Evolutionary conservation across 495 filamentous ascomycete genomes (phyloP).

Genomic region (Hypoxylon intermedium): DNA sequence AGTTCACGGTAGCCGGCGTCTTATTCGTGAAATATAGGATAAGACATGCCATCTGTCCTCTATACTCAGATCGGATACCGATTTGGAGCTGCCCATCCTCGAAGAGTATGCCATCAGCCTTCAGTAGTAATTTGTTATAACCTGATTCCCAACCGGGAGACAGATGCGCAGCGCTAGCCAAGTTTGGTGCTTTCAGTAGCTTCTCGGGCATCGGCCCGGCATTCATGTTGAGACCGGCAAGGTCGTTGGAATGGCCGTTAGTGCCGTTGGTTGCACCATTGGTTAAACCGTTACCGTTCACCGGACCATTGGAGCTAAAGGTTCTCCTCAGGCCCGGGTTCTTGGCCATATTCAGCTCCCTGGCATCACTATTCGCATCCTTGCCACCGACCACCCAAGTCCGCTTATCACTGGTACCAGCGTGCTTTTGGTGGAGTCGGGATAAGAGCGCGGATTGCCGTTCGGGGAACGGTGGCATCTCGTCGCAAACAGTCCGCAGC

Average conservation of each 20-base stretch:
- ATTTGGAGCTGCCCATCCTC: conserved; percentile 95
- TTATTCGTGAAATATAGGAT: conserved; percentile 97
- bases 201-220: conserved; percentile 61
- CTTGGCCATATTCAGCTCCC: conserved; percentile 82
- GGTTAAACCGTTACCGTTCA: conserved; percentile 61
- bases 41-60: conserved; percentile 89
- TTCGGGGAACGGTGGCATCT: conserved; percentile 99
- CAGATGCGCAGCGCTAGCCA: conserved; percentile 90
- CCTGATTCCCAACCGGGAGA: conserved; percentile 94
- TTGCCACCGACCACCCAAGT: conserved; percentile 97
- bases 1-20: conserved; percentile 78
- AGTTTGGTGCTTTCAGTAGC: conserved; percentile 73
- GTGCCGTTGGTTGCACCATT: conserved; percentile 61
- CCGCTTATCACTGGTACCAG: conserved; percentile 86
- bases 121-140: conserved; percentile 82
- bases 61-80: conserved; percentile 91
- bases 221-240: conserved; percentile 81
- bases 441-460: conserved; percentile 90
- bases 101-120: conserved; percentile 85
- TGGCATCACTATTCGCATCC: conserved; percentile 82
- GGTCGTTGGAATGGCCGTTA: conserved; percentile 67
- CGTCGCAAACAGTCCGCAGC: conserved; percentile 93
- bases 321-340: conserved; percentile 83
- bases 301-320: conserved; percentile 69
- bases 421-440: conserved; percentile 90